These are phyloP conservation scores for Clavispora fructus DNA, from an alignment of 805 yeast species.

Conservation along the genomic window DNA sequence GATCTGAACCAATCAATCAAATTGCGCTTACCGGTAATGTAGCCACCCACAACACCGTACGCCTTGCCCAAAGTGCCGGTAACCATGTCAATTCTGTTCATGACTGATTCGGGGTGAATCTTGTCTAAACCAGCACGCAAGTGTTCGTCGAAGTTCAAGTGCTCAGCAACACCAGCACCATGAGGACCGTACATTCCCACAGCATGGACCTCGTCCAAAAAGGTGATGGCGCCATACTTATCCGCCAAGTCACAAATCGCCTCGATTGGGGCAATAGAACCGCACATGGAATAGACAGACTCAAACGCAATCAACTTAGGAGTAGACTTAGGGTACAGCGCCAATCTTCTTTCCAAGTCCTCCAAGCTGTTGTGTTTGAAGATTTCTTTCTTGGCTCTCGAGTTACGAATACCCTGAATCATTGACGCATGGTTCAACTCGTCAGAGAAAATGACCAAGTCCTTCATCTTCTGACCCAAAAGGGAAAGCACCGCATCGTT, in stretches of 20 bases:
- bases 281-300: constrained; percentile 97
- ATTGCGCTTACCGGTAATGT: constrained; percentile 80
- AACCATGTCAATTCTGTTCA: constrained; percentile 91
- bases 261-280: constrained; percentile 91
- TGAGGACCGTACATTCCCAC: constrained; percentile 99
- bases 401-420: constrained; percentile 93
- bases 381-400: constrained; percentile 81
- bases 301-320: constrained; percentile 98
- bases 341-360: constrained; percentile 76
- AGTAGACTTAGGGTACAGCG: constrained; percentile 73
- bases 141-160: constrained; percentile 82
- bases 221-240: constrained; percentile 94
- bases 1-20: constrained; percentile 95
- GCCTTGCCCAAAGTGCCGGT: constrained; percentile 98
- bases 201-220: constrained; percentile 97
- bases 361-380: constrained; percentile 86
- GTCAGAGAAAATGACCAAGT: constrained; percentile 88
- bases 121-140: constrained; percentile 55
- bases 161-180: constrained; percentile 99
- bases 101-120: constrained; percentile 45
- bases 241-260: constrained; percentile 93
- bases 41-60: constrained; percentile 96
- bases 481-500: constrained; percentile 92
- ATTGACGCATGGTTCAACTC: constrained; percentile 94
- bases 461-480: constrained; percentile 85